phyloP scores from a whole-genome alignment of 148 eudicot species.

The Chenopodium formosanum region DNA sequence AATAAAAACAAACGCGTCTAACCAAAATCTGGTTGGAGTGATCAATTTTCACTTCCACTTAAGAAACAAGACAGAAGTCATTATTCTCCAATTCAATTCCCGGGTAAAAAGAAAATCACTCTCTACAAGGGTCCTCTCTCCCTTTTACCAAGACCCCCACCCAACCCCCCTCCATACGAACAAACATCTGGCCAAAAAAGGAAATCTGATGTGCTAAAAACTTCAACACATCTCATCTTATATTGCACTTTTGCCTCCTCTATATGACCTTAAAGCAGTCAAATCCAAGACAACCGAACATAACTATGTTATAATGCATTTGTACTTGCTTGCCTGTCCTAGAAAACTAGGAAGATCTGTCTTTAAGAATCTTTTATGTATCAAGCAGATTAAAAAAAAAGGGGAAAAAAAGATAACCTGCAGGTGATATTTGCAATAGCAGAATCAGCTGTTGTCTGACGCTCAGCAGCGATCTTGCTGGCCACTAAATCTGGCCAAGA shows the following conservation, averaged over 20 bases:
- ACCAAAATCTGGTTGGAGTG: background rate
- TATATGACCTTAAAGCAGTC: background rate
- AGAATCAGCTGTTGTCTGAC: slow-evolving; percentile 90
- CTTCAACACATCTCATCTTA: too few species aligned
- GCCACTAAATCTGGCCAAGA: slow-evolving; percentile 98
- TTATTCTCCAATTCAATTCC: background rate
- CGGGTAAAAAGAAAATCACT: background rate
- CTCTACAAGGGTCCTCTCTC: background rate
- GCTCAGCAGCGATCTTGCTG: slow-evolving; percentile 92
- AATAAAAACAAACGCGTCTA: too few species aligned
- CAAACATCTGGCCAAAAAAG: background rate
- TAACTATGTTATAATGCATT: background rate
- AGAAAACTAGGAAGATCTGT: background rate
- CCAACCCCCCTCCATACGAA: background rate
- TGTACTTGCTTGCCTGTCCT: background rate
- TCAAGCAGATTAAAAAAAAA: background rate
- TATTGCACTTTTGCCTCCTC: background rate
- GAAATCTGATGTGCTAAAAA: background rate
- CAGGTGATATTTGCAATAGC: slow-evolving; percentile 88
- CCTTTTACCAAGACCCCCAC: background rate
- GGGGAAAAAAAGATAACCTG: slow-evolving; percentile 13
- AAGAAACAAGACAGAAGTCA: background rate
- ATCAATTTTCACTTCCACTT: background rate
- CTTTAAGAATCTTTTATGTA: background rate
- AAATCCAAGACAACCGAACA: background rate